phyloP scores from a whole-genome alignment of 176 grass and related monocot genomes.

The Leersia perrieri region DNA sequence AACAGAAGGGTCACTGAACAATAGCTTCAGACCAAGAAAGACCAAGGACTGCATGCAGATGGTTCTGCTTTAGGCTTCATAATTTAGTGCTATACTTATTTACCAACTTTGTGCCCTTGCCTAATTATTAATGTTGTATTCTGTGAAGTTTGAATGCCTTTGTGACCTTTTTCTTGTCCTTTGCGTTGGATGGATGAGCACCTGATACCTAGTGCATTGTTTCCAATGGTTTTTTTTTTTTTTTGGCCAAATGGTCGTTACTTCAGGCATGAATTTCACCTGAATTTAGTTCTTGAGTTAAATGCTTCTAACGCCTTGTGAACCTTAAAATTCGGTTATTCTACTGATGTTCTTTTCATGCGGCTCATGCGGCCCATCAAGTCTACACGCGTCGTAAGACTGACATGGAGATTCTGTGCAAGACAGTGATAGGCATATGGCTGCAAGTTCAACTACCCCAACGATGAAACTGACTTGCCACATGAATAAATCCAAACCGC shows the following conservation, averaged over 20 bases:
- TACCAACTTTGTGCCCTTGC: neutral
- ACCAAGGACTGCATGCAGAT: neutral
- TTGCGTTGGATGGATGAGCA: too few relatives aligned
- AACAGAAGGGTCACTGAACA: slow-evolving; percentile 25
- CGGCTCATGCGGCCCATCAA: neutral
- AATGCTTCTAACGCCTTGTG: neutral
- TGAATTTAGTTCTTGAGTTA: neutral
- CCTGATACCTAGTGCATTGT: neutral
- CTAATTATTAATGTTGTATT: neutral
- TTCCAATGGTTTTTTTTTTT: neutral
- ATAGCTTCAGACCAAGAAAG: slow-evolving; percentile 12
- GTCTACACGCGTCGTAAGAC: slow-evolving; percentile 45
- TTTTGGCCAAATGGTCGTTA: neutral
- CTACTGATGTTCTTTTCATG: neutral
- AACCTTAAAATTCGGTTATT: neutral
- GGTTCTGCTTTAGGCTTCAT: neutral
- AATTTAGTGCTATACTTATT: neutral
- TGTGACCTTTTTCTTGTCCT: neutral
- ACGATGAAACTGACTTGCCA: slow-evolving; percentile 20
- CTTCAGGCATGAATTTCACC: neutral
- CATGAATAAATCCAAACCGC: slow-evolving; percentile 12
- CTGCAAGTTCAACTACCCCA: neutral
- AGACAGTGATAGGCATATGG: neutral
- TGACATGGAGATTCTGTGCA: slow-evolving; percentile 31
- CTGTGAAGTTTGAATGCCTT: too few relatives aligned